phyloP scores from a whole-genome alignment of 2,329 filamentous ascomycete genomes.

The Cladosporium oxysporum region DNA sequence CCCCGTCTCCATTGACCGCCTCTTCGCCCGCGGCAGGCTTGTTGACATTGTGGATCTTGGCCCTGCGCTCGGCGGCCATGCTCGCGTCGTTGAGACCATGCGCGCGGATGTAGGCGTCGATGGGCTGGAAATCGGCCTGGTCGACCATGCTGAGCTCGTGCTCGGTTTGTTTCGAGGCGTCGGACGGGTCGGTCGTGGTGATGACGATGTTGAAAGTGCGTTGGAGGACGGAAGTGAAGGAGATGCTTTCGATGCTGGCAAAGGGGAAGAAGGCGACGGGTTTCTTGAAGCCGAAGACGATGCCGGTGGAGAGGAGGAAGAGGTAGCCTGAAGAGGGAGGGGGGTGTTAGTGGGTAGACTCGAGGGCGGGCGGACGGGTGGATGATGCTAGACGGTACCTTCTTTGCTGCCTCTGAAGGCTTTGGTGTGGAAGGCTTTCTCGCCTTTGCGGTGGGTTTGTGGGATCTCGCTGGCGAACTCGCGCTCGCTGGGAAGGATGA shows the following conservation, averaged over 20 bases:
- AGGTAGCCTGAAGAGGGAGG: conserved; percentile 53
- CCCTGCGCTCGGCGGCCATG: conserved; percentile 60
- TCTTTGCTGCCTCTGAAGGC: conserved; percentile 66
- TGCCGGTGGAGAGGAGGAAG: conserved; percentile 62
- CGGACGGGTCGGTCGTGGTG: conserved; percentile 31
- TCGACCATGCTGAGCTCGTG: conserved; percentile 68
- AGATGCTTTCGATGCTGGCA: conserved; percentile 58
- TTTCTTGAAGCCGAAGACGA: conserved; percentile 67
- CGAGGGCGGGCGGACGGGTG: neutral
- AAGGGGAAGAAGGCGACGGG: conserved; percentile 65
- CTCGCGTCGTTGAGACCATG: conserved; percentile 65
- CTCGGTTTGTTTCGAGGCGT: conserved; percentile 47
- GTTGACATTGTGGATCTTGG: conserved; percentile 60
- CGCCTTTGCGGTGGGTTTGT: conserved; percentile 62
- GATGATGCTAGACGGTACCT: conserved; percentile 44
- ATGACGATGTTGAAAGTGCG: conserved; percentile 68
- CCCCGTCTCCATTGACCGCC: conserved; percentile 22
- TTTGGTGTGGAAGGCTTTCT: conserved; percentile 65
- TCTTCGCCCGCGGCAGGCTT: conserved; percentile 37
- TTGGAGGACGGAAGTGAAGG: conserved; percentile 65
- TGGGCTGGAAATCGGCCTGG: conserved; percentile 62
- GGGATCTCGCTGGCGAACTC: conserved; percentile 62
- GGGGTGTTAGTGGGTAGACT: neutral
- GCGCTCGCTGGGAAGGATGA: conserved; percentile 55
- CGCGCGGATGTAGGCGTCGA: conserved; percentile 62